Evolutionary conservation across 1,139 yeast genomes (phyloP), one percentile per base, ranked within the genome.

Genomic region (Taphrina confusa): DNA sequence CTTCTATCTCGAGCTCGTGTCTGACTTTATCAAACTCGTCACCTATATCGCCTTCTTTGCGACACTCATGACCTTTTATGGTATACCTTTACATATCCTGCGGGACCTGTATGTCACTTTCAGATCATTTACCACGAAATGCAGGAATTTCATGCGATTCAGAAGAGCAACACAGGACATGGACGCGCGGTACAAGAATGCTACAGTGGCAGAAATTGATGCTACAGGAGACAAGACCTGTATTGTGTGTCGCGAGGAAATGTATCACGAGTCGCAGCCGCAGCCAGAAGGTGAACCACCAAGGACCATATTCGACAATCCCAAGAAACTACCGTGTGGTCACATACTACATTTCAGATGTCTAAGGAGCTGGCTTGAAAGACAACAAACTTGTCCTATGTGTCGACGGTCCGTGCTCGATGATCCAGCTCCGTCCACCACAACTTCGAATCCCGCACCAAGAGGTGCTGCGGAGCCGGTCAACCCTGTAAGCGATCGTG

Each of bases 281-380:
- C 39, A 30, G 12, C 50, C 31, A 9, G 57, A 22, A 79, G 75
- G 14, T 61, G 69, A 2, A 44, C 63, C 3, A 66, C 44, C 50
- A 18, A 58, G 42, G 22, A 46, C 69, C 1, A 66, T 67, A 42
- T 78, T 91, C 63, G 75, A 78, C 61, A 78, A 74, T 49, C 95
- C 97, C 1, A 89, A 89, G 71, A 85, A 80, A 68, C 76, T 92
- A 60, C 78, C 77, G 1, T 92, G 99, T 75, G 86, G 87, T 18
- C 99, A 92, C 72, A 85, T 89, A 61, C 78, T 92, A 63, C 99
- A 92, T 71, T 76, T 86, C 75, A 92, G 95, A 1, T 92, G 98
- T 72, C 78, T 92, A 65, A 87, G 87, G 69, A 87, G 87, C 67
- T 92, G 99, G 99, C 76, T 92, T 66, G 96, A 88, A 69, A 79